These are phyloP conservation scores for Erythrophleum ivorense DNA, from an alignment of 331 rosid genomes.

Conservation along the genomic window DNA sequence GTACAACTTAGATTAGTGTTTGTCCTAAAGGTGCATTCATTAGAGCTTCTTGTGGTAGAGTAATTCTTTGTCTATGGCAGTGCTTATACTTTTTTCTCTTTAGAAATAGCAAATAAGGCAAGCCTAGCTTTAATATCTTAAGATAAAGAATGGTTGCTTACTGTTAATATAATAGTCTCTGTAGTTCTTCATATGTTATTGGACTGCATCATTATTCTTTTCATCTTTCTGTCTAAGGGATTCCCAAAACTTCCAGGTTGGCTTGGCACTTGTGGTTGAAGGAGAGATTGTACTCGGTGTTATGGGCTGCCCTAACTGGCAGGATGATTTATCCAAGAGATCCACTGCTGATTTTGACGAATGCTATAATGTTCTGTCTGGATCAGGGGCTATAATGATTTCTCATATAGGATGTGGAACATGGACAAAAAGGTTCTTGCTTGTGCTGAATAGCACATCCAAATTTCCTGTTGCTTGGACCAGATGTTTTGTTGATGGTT, in stretches of 20 bases:
- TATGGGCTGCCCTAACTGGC: constrained; percentile 97
- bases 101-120: constrained; percentile 3
- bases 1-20: not conserved
- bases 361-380: not conserved
- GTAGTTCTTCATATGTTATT: not conserved
- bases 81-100: constrained; percentile 22
- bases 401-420: constrained; percentile 84
- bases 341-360: constrained; percentile 15
- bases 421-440: constrained; percentile 62
- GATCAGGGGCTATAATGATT: constrained; percentile 56
- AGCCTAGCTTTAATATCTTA: not conserved
- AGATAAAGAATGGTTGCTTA: not conserved
- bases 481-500: constrained; percentile 65
- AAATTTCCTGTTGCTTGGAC: constrained; percentile 59
- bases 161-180: constrained; percentile 1
- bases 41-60: constrained; percentile 19
- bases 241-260: constrained; percentile 53
- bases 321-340: constrained; percentile 50
- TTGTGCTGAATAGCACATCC: constrained; percentile 33
- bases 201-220: not conserved
- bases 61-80: not conserved
- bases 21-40: constrained; percentile 6
- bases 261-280: constrained; percentile 59
- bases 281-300: constrained; percentile 77
- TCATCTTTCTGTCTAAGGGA: constrained; percentile 10